These are phyloP conservation scores for Venturia oleaginea DNA, from an alignment of 2,329 filamentous ascomycete species.

Conservation along the genomic window DNA sequence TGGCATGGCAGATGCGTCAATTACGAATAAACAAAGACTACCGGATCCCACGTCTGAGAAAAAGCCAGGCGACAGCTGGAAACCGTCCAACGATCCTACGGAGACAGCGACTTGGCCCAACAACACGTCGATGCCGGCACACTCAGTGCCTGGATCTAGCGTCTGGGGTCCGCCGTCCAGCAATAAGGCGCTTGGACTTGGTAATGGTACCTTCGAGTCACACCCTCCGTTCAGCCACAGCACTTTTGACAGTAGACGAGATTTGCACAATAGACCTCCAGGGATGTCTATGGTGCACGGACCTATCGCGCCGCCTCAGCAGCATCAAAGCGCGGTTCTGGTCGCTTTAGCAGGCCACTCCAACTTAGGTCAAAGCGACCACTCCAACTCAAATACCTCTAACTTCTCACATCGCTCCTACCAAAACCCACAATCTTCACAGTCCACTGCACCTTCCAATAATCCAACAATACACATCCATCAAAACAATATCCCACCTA, in stretches of 20 bases:
- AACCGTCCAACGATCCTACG: not conserved
- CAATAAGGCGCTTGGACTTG: constrained; percentile 11
- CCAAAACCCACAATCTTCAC: not conserved
- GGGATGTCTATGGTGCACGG: constrained; percentile 4
- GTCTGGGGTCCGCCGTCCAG: constrained; percentile 15
- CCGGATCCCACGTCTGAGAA: constrained; percentile 1
- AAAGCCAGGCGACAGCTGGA: constrained; percentile 3
- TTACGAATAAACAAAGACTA: not conserved
- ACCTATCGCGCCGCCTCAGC: constrained; percentile 10
- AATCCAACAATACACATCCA: not conserved
- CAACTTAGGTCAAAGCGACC: too few relatives aligned
- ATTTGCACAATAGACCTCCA: constrained; percentile 2
- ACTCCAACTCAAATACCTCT: not conserved
- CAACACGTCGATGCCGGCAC: constrained; percentile 6
- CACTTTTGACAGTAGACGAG: constrained; percentile 6
- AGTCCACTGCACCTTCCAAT: not conserved
- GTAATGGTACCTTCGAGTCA: constrained; percentile 15
- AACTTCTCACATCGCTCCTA: not conserved
- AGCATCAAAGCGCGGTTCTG: not conserved
- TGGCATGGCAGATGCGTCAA: constrained; percentile 7
- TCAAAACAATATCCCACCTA: not conserved
- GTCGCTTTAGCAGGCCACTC: too few relatives aligned
- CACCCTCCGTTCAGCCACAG: constrained; percentile 9
- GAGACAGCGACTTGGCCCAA: constrained; percentile 11
- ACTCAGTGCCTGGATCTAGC: constrained; percentile 6